Base-by-base conservation (phyloP, 257 asterid species). In the Catharanthus roseus region DNA sequence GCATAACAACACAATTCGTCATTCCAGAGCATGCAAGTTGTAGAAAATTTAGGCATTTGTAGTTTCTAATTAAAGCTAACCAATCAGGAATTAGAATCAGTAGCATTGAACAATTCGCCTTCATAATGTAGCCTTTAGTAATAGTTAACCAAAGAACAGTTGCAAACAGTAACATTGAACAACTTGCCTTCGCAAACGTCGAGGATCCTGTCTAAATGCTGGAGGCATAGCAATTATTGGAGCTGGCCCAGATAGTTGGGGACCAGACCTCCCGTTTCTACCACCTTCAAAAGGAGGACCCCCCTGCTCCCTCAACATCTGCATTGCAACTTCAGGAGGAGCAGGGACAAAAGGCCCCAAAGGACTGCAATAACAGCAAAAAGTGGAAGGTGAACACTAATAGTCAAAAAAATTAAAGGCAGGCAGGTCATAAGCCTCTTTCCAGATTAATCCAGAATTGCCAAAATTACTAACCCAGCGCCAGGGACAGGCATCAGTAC, bases 401-500 rank as follows among this genome's bases (percentile, higher is more conserved):
- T 50, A 67, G 28, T 67, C 24, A 26, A 47, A 23, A n/a, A 73
- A 50, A 51, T 29, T 6, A 10, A 61, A 34, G 7, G 23, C 8
- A 62, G 18, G 24, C 21, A 62, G 18, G 24, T 24, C 33, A 24
- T 6, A 8, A 19, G 28, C 67, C 26, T 8, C 47, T 51, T 21
- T 51, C 23, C n/a, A 0, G 0, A 4, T 33, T 5, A 33, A 31
- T 9, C 28, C 19, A 31, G 3, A 45, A 6, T 50, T 7, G 29
- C 49, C 70, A 39, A 71, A 69, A 53, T 19, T 38, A 80, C 82
- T 77, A 79, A 95, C 99, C 99, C 99, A 64, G 99, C 99, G 78
- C 99, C 99, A 85, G 99, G 99, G 76, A 95, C 97, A 50, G 99
- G 99, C 99, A 95, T 95, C 83, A 91, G 84, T 70, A 95, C 84